A percentile compares a stretch with the other conserved stretches of the same genome.
Evolutionary conservation across 1,139 yeast genomes (phyloP).

Genomic region (Magnusiomyces tetraspermus): DNA sequence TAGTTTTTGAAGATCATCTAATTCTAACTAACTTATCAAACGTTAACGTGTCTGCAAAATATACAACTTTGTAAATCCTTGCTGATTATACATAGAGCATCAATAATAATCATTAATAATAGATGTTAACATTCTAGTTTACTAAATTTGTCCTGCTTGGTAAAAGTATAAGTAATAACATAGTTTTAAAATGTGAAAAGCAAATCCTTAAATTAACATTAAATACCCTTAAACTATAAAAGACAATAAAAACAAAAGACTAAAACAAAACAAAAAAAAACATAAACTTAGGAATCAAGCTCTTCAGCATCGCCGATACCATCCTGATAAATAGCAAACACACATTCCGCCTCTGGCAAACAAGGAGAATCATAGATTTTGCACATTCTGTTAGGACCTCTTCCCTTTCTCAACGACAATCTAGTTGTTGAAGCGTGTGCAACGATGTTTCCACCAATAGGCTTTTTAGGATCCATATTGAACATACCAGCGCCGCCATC

Average conservation of each 20-base stretch:
- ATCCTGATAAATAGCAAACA: conserved; percentile 91
- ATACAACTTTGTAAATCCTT: too few species aligned
- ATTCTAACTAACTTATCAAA: too few species aligned
- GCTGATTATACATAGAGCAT: too few species aligned
- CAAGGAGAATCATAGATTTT: conserved; percentile 94
- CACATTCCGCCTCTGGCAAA: conserved; percentile 88
- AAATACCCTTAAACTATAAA: too few species aligned
- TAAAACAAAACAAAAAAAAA: not conserved
- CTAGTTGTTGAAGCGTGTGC: conserved; percentile 96
- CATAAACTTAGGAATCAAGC: conserved; percentile 41
- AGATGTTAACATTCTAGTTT: too few species aligned
- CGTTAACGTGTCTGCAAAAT: too few species aligned
- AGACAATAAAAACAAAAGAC: not conserved
- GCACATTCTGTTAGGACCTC: conserved; percentile 87
- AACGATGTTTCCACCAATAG: conserved; percentile 96
- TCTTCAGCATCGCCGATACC: conserved; percentile 94
- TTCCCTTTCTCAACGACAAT: conserved; percentile 78
- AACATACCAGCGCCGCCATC: conserved; percentile 80
- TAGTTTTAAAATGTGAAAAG: too few species aligned
- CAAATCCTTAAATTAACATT: too few species aligned
- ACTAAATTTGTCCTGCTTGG: too few species aligned
- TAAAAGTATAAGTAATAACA: too few species aligned
- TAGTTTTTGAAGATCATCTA: too few species aligned
- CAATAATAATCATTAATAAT: too few species aligned
- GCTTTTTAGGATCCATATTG: conserved; percentile 97